phyloP scores from a whole-genome alignment of 148 eudicot species.

The Rhododendron molle region DNA sequence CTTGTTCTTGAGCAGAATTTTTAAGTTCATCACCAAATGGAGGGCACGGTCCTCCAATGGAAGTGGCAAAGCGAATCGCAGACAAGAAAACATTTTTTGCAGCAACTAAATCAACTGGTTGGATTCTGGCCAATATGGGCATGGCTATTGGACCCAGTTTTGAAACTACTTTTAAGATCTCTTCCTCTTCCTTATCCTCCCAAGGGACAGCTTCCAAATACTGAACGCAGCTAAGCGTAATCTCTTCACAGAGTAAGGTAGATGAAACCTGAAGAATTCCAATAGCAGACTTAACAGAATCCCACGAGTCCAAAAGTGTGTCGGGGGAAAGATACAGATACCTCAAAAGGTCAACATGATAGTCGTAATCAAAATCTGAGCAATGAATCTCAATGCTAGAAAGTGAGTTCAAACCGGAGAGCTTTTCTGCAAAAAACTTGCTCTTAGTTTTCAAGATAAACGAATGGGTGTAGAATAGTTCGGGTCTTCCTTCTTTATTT shows the following conservation, averaged over 20 bases:
- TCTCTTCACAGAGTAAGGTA: slow-evolving; percentile 40
- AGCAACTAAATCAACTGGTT: slow-evolving; percentile 42
- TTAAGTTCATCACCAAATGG: slow-evolving; percentile 69
- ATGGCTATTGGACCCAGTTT: slow-evolving; percentile 55
- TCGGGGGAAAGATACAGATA: slow-evolving; percentile 38
- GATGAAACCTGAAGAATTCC: slow-evolving; percentile 64
- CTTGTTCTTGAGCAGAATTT: slow-evolving; percentile 87
- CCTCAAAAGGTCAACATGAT: slow-evolving; percentile 48
- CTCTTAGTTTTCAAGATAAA: slow-evolving; percentile 44
- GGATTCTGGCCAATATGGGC: slow-evolving; percentile 60
- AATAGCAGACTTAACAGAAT: slow-evolving; percentile 52
- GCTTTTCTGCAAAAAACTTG: slow-evolving; percentile 48
- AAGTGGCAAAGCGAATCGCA: slow-evolving; percentile 75
- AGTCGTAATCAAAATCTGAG: slow-evolving; percentile 39
- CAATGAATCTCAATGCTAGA: slow-evolving; percentile 50
- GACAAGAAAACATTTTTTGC: slow-evolving; percentile 66
- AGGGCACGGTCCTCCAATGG: slow-evolving; percentile 38
- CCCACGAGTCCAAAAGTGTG: slow-evolving; percentile 50
- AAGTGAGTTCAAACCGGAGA: slow-evolving; percentile 18
- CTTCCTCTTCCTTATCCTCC: slow-evolving; percentile 75
- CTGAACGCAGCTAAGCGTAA: slow-evolving; percentile 46
- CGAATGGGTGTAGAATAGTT: slow-evolving; percentile 38
- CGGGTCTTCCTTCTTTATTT: slow-evolving; percentile 36
- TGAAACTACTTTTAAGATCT: slow-evolving; percentile 41
- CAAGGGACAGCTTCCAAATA: slow-evolving; percentile 78